Evolutionary conservation across 164 flowering plant species (phyloP), one percentile per base, ranked within the genome.

Genomic region (Taxillus chinensis): DNA sequence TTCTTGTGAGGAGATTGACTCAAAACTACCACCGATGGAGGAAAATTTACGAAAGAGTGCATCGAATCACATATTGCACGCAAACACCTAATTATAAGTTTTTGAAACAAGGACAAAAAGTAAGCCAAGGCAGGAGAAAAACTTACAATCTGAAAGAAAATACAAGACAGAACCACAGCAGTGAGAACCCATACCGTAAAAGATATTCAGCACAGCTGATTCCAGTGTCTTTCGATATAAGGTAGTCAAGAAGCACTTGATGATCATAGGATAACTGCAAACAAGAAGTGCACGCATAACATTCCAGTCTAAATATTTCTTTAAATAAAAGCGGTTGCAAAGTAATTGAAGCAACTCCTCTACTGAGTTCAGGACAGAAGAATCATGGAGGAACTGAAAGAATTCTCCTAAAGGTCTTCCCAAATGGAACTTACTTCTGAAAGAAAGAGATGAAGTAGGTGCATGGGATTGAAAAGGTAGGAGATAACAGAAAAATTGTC

Each of bases 201-300:
- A 93, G 80, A 80, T 90, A 90, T 55, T 89, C 86, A 5, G 81
- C 85, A 78, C 86, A 88, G 54, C 62, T 70, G 51, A 71, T 71
- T 70, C 97, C 99, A 5, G 77, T 75, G 58, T 90, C 95, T 73
- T 89, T 89, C 38, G 96, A 90, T 62, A 93, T 90, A 56, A 93
- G 96, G 75, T 89, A 93, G 77, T 93, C 99, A 64, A 93, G 92
- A 75, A 93, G 89, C 65, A 90, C 86, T 57, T 77, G 78, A 74
- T 90, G 91, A 81, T 93, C 97, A 84, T 89, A 90, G 63, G 71
- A 80, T 71, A 93, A 67, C 98, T 92, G 92, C 74, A 79, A 70
- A 65, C 41, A 4, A 64, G 11, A 55, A 46, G 17, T 7, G 6
- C 27, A 3, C 17, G 3, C 17, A 15, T 14, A 51, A 15, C 10